These are phyloP conservation scores for Fusarium continuum DNA, from an alignment of 2,329 filamentous ascomycete species.

Conservation along the genomic window DNA sequence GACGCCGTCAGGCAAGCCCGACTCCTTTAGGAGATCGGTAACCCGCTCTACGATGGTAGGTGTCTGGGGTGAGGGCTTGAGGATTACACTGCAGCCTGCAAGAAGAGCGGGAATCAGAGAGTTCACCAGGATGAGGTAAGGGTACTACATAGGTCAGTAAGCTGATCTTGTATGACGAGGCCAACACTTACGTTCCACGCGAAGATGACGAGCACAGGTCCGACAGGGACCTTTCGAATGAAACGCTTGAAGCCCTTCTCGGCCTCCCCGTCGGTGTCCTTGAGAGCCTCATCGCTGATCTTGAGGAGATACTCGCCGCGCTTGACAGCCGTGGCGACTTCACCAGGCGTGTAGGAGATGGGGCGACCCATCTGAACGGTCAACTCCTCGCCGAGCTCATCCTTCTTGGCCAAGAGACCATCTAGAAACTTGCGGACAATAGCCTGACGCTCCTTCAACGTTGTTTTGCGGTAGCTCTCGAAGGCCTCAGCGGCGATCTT, in stretches of 20 bases:
- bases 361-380: slow-evolving; percentile 96
- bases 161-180: neutral
- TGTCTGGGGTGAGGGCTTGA: slow-evolving; percentile 95
- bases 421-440: slow-evolving; percentile 84
- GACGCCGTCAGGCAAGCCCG: slow-evolving; percentile 83
- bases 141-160: slow-evolving; percentile 69
- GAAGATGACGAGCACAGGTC: slow-evolving; percentile 88
- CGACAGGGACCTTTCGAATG: slow-evolving; percentile 87
- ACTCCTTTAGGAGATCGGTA: slow-evolving; percentile 76
- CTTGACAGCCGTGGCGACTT: slow-evolving; percentile 85
- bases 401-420: slow-evolving; percentile 73
- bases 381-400: slow-evolving; percentile 84
- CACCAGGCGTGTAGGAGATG: slow-evolving; percentile 84
- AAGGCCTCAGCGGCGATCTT: slow-evolving; percentile 78
- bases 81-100: slow-evolving; percentile 87
- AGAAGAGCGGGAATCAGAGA: slow-evolving; percentile 91
- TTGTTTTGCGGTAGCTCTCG: slow-evolving; percentile 77
- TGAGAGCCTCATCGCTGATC: slow-evolving; percentile 80
- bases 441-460: slow-evolving; percentile 76
- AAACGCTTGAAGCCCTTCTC: slow-evolving; percentile 92
- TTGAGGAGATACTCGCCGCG: slow-evolving; percentile 87
- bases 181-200: slow-evolving; percentile 85
- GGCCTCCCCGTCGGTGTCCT: slow-evolving; percentile 81
- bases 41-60: slow-evolving; percentile 91
- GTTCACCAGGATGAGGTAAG: slow-evolving; percentile 93